phyloP scores from a whole-genome alignment of 2,329 filamentous ascomycete genomes.

The Trichoderma lentiforme region DNA sequence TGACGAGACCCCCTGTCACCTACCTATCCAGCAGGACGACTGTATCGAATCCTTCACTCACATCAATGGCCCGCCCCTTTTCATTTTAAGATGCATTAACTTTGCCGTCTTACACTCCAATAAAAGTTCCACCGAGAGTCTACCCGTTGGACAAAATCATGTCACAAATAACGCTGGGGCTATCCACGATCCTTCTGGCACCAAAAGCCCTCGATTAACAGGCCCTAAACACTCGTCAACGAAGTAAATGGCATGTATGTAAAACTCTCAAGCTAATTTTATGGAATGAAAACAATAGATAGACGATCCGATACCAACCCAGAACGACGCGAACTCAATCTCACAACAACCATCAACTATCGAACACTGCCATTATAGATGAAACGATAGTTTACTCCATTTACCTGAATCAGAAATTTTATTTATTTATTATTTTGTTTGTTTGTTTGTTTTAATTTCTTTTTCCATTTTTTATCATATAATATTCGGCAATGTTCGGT shows the following conservation, averaged over 20 bases:
- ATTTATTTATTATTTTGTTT: no score
- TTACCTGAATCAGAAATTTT: neutral
- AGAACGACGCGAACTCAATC: neutral
- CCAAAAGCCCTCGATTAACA: neutral
- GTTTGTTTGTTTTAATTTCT: neutral
- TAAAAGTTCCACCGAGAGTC: neutral
- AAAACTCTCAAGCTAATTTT: neutral
- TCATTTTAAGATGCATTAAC: neutral
- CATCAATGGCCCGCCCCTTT: neutral
- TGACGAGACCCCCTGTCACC: neutral
- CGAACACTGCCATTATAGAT: neutral
- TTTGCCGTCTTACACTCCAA: neutral
- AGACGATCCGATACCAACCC: neutral
- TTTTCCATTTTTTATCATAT: neutral
- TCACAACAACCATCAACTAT: neutral
- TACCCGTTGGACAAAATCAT: neutral
- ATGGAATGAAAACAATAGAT: neutral
- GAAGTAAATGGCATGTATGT: neutral
- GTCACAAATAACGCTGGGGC: neutral
- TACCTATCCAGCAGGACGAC: neutral
- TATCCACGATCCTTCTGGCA: neutral
- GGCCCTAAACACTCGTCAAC: neutral
- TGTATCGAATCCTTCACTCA: neutral
- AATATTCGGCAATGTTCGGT: conserved; percentile 10
- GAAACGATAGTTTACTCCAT: neutral